Evolutionary conservation across 202 grass and related monocot species (phyloP), one percentile per base, ranked within the genome.

Genomic region (Cymbopogon flexuosus): DNA sequence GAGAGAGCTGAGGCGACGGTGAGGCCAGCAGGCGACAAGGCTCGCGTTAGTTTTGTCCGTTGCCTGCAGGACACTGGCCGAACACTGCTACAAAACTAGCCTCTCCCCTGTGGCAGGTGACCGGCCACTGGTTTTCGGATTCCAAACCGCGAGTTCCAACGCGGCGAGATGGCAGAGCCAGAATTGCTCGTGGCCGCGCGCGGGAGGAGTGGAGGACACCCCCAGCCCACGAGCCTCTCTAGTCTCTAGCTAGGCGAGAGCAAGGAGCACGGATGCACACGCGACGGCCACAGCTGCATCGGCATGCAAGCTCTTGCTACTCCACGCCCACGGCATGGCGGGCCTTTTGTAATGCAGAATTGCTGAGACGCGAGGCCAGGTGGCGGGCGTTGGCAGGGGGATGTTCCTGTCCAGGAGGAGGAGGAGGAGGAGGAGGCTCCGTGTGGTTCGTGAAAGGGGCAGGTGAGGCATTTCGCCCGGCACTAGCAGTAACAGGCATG

Each of bases 121-220:
- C 37, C 35, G 47, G 63, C 36, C 24, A 70, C 47, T 2, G 51
- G 72, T 60, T 9, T 14, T 19, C 3, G 5, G n/a, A 39, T 60
- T 68, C 71, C 78, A 89, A 83, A 84, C 83, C 45, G 66, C 79
- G 16, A 76, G 62, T 71, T 39, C 84, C 30, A 69, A 82, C 60
- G 74, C 46, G 46, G 14, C 46, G 46, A 49, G 46, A 49, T 16
- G 46, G 15, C 46, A 49, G 46, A 49, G 46, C 46, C 13, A 5
- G 14, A 8, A 16, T 33, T 5, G 42, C 42, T 45, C 18, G 70
- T 33, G 37, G 27, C 63, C 8, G 77, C 3, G 52, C 24, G 19
- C 12, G 60, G 51, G n/a, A 21, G 18, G 51, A 56, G n/a, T 57
- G 52, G 52, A 22, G 52, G 8, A 57, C 52, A 56, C 52, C 1